Evolutionary conservation across 208 protist species (phyloP), one percentile per base, ranked within the genome.

Genomic region (Acanthamoeba pearcei): DNA sequence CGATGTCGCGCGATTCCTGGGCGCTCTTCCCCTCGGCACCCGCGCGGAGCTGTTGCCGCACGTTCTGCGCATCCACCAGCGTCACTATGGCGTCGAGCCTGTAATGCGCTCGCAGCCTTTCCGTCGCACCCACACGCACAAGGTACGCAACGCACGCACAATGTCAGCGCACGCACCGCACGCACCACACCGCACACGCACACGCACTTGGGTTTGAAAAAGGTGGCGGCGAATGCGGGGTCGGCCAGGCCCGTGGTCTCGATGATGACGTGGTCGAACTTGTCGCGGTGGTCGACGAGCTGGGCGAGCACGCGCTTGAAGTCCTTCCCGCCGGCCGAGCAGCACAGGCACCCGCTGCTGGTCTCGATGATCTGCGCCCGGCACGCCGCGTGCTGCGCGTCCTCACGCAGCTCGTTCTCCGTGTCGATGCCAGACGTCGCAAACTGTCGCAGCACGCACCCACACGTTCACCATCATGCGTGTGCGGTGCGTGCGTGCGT

Each of bases 191-290:
- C 32, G 32, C 32, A 35, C 32, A 64, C 60, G n/a, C 13, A n/a
- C 19, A 64, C 72, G 72, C 72, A 82, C 72, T 62, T 92, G 35
- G 51, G 32, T 13, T 60, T 55, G 76, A 93, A 22, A 27, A 78
- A 55, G 46, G 27, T n/a, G 22, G 72, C 49, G 72, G 72, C 72
- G 19, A 82, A 82, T 35, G 72, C 72, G 6, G 98, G 98, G 66
- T 98, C 97, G 9, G 82, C 66, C 13, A 98, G 96, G 35, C 98
- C 93, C 29, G 72, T 90, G 64, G 49, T 74, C 55, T 98, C 98
- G 80, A 98, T 98, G 12, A 98, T 53, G 29, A 98, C 57, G 95
- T 98, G 97, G 91, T 98, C 98, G 82, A 97, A 98, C 62, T 86
- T 96, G 19, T 74, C 64, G 42, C 62, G 29, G 22, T 96, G 90